Percentiles rank a stretch among this genome's conserved stretches.
phyloP scores from a whole-genome alignment of 1,139 yeast genomes.

The Debaryomycetaceae sp. region DNA sequence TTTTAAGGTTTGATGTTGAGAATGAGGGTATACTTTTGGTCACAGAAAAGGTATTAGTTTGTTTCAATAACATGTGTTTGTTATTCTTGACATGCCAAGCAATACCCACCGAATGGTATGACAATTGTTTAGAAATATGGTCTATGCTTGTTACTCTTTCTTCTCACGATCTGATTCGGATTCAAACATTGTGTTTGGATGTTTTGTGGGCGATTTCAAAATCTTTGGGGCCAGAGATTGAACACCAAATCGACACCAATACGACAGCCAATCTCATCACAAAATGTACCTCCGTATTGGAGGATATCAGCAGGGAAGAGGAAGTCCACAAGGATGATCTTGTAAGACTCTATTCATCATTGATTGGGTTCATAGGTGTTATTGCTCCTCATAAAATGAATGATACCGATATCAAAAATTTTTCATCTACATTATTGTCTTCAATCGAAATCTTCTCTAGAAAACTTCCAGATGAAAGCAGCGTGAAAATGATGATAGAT shows the following conservation, averaged over 20 bases:
- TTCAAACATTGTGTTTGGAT: slow-evolving; percentile 50
- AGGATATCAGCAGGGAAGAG: slow-evolving; percentile 6
- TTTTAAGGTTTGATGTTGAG: slow-evolving; percentile 29
- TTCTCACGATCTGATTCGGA: slow-evolving; percentile 17
- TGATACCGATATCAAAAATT: slow-evolving; percentile 30
- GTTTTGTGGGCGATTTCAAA: slow-evolving; percentile 60
- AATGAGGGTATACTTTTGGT: slow-evolving; percentile 30
- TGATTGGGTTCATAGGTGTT: slow-evolving; percentile 53
- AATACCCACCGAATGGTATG: slow-evolving; percentile 38
- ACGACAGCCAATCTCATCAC: slow-evolving; percentile 24
- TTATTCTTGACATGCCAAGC: slow-evolving; percentile 33
- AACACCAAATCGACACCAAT: slow-evolving; percentile 16
- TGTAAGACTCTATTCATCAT: slow-evolving; percentile 24
- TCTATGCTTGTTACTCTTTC: slow-evolving; percentile 20
- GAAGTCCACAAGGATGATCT: slow-evolving; percentile 12
- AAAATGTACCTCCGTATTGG: slow-evolving; percentile 14
- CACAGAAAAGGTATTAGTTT: slow-evolving; percentile 53
- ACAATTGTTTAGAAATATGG: slow-evolving; percentile 35
- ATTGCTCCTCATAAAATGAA: slow-evolving; percentile 49
- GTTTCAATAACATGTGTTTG: slow-evolving; percentile 71
- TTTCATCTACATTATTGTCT: slow-evolving; percentile 30
- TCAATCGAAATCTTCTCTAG: slow-evolving; percentile 18
- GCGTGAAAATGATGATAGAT: slow-evolving; percentile 49
- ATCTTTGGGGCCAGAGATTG: slow-evolving; percentile 36
- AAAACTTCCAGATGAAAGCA: slow-evolving; percentile 14